Conservation (phyloP, 2,329 filamentous ascomycete species). For the Coccinonectria pachysandricola region DNA sequence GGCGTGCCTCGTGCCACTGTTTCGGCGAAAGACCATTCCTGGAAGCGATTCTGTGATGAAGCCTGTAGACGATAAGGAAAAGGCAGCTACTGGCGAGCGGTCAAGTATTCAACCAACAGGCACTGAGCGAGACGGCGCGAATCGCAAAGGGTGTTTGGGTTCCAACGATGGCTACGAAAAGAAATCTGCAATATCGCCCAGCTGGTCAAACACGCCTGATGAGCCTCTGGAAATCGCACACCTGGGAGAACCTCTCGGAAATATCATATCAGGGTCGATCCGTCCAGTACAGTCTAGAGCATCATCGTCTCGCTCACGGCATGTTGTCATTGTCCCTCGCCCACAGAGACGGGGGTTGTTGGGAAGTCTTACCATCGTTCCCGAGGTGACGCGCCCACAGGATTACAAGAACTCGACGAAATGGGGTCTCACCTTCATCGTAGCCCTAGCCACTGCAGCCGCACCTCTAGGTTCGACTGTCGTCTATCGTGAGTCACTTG, state of each 20-base stretch:
- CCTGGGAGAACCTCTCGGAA: conserved; percentile 14
- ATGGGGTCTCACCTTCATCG: conserved; percentile 73
- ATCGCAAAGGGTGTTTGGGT: too few relatives aligned
- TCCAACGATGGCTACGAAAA: too few relatives aligned
- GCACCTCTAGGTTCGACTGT: conserved; percentile 80
- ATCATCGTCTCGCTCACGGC: conserved; percentile 30
- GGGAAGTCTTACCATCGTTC: conserved; percentile 57
- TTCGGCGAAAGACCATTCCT: too few relatives aligned
- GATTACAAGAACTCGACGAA: conserved; percentile 65
- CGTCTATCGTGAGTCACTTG: conserved; percentile 56
- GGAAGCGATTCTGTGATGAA: too few relatives aligned
- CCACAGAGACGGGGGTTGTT: conserved; percentile 59
- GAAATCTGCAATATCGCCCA: too few relatives aligned
- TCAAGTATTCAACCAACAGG: too few relatives aligned
- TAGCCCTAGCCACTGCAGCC: conserved; percentile 65
- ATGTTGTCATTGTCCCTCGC: conserved; percentile 31
- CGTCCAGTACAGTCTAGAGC: conserved; percentile 21
- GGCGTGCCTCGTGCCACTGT: too few relatives aligned
- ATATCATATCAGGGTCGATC: conserved; percentile 13
- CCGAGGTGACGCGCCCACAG: conserved; percentile 68
- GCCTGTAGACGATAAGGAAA: too few relatives aligned
- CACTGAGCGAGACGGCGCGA: too few relatives aligned
- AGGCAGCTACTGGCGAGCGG: too few relatives aligned
- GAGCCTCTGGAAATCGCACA: too few relatives aligned
- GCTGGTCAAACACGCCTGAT: too few relatives aligned